Conservation (phyloP, 768 basidiomycete genomes). For the Exidia glandulosa region DNA sequence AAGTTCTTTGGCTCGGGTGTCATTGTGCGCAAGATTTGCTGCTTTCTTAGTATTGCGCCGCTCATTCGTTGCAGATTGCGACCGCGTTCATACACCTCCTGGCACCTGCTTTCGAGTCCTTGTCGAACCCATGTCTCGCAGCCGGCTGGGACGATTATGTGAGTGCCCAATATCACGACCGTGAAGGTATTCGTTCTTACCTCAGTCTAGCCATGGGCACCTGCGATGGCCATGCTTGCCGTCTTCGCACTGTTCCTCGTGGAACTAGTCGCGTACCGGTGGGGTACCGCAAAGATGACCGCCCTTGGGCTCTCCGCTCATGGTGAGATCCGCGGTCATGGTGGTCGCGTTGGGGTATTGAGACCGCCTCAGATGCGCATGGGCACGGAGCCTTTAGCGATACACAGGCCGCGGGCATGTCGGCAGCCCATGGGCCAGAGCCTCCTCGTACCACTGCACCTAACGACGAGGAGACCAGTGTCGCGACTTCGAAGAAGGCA, state of each 20-base stretch:
- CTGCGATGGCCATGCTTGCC: conserved; percentile 70
- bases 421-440: conserved; percentile 57
- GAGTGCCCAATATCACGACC: conserved; percentile 32
- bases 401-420: conserved; percentile 29
- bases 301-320: conserved; percentile 47
- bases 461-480: background rate
- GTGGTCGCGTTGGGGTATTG: conserved; percentile 24
- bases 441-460: conserved; percentile 5
- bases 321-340: conserved; percentile 31
- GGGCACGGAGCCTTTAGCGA: conserved; percentile 42
- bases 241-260: conserved; percentile 77
- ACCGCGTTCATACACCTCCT: conserved; percentile 85
- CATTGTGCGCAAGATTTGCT: conserved; percentile 53
- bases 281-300: conserved; percentile 64
- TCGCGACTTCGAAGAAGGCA: conserved; percentile 12
- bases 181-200: background rate
- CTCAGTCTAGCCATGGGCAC: conserved; percentile 55
- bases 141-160: conserved; percentile 69
- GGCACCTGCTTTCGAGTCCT: conserved; percentile 58
- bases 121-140: conserved; percentile 59
- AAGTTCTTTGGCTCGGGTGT: conserved; percentile 90
- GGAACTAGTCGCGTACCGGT: conserved; percentile 79
- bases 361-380: conserved; percentile 41
- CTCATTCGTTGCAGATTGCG: conserved; percentile 60
- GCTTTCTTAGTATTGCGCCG: background rate